Evolutionary conservation across 176 grass and related monocot genomes (phyloP), one percentile per base, ranked within the genome.

Genomic region (Oryza nivara): DNA sequence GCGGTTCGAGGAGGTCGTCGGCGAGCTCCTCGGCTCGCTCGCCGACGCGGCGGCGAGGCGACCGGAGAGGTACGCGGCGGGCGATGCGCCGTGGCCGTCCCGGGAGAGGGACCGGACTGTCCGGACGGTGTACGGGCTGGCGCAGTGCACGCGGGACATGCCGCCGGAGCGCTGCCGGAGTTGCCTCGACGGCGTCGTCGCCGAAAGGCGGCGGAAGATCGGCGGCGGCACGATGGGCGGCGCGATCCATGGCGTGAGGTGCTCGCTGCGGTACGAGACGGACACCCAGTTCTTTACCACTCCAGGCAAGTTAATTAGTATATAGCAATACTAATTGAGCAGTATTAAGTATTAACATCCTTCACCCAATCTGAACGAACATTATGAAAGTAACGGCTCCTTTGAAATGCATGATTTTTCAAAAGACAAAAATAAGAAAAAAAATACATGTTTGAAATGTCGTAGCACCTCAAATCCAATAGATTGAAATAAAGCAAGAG

Each of bases 141-240:
- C 56, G 38, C 92, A 91, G 67, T 94, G 92, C 83, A 91, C 83
- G 4, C 47, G 3, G 72, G 92, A 89, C 76, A 75, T 91, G 75
- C 38, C 74, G 8, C 56, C 65, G 6, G 75, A 83, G 8, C 81
- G 60, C 60, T 93, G 91, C 70, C 76, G 60, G 56, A 1, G 19
- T 35, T 97, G 94, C 67, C 78, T 94, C 7, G 2, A n/a, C 11
- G 60, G 22, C 7, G 0, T 85, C 45, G 23, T 73, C 16, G 10
- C 26, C 0, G 43, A 82, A 65, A 17, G 80, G 20, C 60, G 4
- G 20, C 2, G 2, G 56, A 68, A 2, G 36, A 28, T 73, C 14
- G 14, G 23, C 17, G 23, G 17, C 36, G 78, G 89, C 56, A 60
- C 12, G 51, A 79, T 80, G 52, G 94, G 89, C 23, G 87, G 41